Evolutionary conservation across 2,329 filamentous ascomycete genomes (phyloP), one percentile per base, ranked within the genome.

Genomic region (Triangularia setosa): DNA sequence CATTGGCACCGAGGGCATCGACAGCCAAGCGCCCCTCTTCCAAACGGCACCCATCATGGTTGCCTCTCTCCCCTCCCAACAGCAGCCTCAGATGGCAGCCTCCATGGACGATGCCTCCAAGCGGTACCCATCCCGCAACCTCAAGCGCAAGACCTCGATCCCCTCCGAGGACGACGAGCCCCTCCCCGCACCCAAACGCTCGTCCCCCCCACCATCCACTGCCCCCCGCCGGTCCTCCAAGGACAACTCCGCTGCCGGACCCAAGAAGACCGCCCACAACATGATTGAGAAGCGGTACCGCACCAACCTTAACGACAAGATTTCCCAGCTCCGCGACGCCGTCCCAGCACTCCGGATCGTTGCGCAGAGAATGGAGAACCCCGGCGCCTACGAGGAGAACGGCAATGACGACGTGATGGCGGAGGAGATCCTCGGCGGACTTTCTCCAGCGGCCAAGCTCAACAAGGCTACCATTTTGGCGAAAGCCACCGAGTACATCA

Each of bases 221-320:
- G 65, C 24, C 35, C 59, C 12, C 25, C 5, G 23, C 23, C 12
- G 30, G 44, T 58, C 21, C 25, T 21, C 61, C 58, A 65, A 63
- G 27, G 64, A 63, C 21, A 62, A 62, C 11, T 55, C 24, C 1
- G 44, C 56, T 18, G 66, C 70, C 24, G 69, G 62, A 2, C 75
- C 72, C 24, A 93, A 92, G 79, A 93, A 93, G 80, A 90, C 90
- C 30, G 89, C 90, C 8, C 91, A 94, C 78, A 93, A 93, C 77
- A 90, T 93, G 77, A 92, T 93, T 69, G 91, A 94, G 77, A 93
- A 93, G 79, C 82, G 91, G 63, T 94, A 93, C 76, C 87, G 91
- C 69, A 92, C 89, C 60, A 94, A 94, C 72, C 81, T 94, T 64
- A 93, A 93, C 74, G 90, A 93, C 73, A 93, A 93, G 78, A 93